These are phyloP conservation scores for Marchantia polymorpha DNA, from an alignment of 225 moss, liverwort and hornwort genomes.

Conservation along the genomic window DNA sequence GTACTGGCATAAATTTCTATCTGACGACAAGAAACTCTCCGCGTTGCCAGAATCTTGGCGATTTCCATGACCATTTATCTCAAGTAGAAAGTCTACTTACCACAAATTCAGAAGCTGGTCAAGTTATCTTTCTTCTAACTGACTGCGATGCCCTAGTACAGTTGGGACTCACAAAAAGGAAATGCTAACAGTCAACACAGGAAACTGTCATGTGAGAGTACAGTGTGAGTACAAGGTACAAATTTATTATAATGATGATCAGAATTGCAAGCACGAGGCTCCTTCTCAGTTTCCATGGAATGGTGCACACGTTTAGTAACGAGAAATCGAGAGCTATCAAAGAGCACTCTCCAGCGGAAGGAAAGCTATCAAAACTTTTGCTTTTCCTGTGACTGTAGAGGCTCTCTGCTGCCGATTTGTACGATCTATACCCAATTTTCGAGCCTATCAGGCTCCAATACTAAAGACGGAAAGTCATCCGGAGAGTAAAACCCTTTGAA, in stretches of 20 bases:
- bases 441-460: neutral
- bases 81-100: neutral
- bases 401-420: neutral
- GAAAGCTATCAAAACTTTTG: neutral
- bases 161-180: neutral
- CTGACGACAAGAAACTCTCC: neutral
- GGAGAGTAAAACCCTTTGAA: neutral
- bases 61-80: neutral
- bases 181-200: neutral
- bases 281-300: too few species aligned
- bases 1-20: neutral
- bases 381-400: neutral
- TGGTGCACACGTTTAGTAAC: too few species aligned
- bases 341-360: neutral
- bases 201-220: neutral
- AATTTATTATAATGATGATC: too few species aligned
- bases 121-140: neutral
- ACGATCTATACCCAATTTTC: neutral
- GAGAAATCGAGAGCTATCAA: neutral
- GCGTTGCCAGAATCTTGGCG: neutral
- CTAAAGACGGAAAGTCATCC: neutral
- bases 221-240: neutral
- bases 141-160: neutral
- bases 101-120: neutral
- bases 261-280: too few species aligned